phyloP scores from a whole-genome alignment of 2,329 filamentous ascomycete species.

The Metarhizium guizhouense region DNA sequence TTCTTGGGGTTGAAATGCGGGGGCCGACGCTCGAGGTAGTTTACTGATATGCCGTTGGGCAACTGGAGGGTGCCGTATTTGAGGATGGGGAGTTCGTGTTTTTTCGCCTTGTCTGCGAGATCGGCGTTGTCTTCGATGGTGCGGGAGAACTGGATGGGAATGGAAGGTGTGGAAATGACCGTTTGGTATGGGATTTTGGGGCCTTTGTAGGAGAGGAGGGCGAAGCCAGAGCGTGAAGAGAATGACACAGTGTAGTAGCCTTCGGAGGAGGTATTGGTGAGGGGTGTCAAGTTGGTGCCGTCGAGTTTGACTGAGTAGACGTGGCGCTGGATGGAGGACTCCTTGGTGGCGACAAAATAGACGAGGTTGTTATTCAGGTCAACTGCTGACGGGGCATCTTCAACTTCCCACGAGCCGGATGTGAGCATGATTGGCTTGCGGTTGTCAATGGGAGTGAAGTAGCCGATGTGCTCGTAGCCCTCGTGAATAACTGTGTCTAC shows the following conservation, averaged over 20 bases:
- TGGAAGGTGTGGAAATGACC: slow-evolving; percentile 73
- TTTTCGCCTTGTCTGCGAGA: slow-evolving; percentile 59
- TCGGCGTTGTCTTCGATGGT: slow-evolving; percentile 69
- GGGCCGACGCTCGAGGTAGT: slow-evolving; percentile 75
- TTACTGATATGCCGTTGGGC: slow-evolving; percentile 59
- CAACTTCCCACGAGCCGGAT: slow-evolving; percentile 86
- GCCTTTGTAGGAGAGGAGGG: slow-evolving; percentile 74
- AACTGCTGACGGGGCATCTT: slow-evolving; percentile 71
- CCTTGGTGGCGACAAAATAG: slow-evolving; percentile 83
- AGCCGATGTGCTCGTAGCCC: slow-evolving; percentile 83
- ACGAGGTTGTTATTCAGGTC: slow-evolving; percentile 80
- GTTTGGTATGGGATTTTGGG: slow-evolving; percentile 87
- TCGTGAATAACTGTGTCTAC: slow-evolving; percentile 84
- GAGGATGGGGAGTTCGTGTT: slow-evolving; percentile 73
- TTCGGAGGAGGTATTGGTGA: slow-evolving; percentile 65
- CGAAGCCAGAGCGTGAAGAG: slow-evolving; percentile 72
- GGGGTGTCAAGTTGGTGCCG: slow-evolving; percentile 59
- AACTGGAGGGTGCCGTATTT: slow-evolving; percentile 80
- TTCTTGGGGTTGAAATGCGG: slow-evolving; percentile 78
- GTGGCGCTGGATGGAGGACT: slow-evolving; percentile 82
- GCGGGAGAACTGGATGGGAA: slow-evolving; percentile 53
- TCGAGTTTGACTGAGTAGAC: slow-evolving; percentile 84
- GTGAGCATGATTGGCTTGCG: slow-evolving; percentile 78
- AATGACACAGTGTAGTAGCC: slow-evolving; percentile 80
- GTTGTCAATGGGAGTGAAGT: slow-evolving; percentile 83